Percentiles rank a stretch among this genome's conserved stretches.
phyloP scores from a whole-genome alignment of 306 rosid species.

The Sicyos edulis region DNA sequence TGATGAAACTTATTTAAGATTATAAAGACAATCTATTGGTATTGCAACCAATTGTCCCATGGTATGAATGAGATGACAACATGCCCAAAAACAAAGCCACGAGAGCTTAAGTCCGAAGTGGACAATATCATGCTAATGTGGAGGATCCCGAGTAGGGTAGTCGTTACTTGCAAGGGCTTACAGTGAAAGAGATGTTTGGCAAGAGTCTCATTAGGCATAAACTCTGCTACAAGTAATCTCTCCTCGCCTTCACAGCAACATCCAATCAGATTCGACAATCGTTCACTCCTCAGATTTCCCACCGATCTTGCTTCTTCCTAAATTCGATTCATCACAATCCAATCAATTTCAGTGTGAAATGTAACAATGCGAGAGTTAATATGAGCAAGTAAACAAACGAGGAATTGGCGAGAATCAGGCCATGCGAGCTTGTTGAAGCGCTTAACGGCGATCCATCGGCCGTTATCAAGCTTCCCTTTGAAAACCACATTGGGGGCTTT shows the following conservation, averaged over 20 bases:
- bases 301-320: conserved; percentile 83
- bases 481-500: conserved; percentile 89
- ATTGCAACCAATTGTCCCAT: no score
- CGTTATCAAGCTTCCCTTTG: conserved; percentile 65
- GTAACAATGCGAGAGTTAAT: not conserved
- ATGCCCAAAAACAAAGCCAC: no score
- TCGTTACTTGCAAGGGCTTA: no score
- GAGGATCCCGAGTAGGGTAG: no score
- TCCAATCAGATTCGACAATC: conserved; percentile 81
- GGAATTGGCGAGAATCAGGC: conserved; percentile 90
- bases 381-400: conserved; percentile 42
- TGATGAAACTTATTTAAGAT: no score
- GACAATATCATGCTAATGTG: no score
- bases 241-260: conserved; percentile 86
- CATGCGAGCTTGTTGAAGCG: conserved; percentile 91
- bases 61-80: no score
- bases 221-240: conserved; percentile 80
- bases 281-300: conserved; percentile 69
- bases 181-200: conserved; percentile 93
- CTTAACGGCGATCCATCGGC: conserved; percentile 66
- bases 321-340: conserved; percentile 9
- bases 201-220: conserved; percentile 79
- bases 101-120: no score
- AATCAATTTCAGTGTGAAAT: not conserved
- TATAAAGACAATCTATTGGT: no score